Conservation (phyloP, 225 moss, liverwort and hornwort genomes). For the Bryum argenteum region DNA sequence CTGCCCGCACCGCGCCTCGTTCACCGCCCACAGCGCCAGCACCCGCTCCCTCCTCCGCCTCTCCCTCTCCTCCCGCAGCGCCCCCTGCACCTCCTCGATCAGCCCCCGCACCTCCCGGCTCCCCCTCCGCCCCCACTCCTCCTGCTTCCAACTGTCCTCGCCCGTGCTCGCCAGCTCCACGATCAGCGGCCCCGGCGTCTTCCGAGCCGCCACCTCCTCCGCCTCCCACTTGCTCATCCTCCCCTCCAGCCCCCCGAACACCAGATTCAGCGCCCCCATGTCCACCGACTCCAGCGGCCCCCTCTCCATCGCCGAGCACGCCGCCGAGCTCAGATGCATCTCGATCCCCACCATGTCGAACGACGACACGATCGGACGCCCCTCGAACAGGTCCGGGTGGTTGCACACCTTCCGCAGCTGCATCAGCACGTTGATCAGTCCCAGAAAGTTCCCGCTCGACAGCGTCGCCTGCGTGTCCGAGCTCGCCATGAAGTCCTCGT, state of each 20-base stretch:
- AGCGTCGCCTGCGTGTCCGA: slow-evolving; percentile 98
- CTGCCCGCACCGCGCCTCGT: slow-evolving; percentile 71
- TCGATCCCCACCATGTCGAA: slow-evolving; percentile 90
- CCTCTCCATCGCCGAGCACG: slow-evolving; percentile 51
- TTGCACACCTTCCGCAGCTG: slow-evolving; percentile 99
- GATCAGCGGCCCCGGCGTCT: slow-evolving; percentile 66
- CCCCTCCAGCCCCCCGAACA: slow-evolving; percentile 47
- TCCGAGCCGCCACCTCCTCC: slow-evolving; percentile 62
- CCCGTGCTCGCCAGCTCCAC: slow-evolving; percentile 91
- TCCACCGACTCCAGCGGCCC: slow-evolving; percentile 56
- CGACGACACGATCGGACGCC: slow-evolving; percentile 95
- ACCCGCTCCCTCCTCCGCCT: slow-evolving; percentile 67
- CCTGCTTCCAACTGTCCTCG: slow-evolving; percentile 74
- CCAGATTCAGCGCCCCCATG: slow-evolving; percentile 57
- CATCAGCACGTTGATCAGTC: slow-evolving; percentile 96
- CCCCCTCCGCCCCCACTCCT: slow-evolving; percentile 31
- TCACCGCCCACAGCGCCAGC: slow-evolving; percentile 51
- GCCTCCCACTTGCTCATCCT: slow-evolving; percentile 84
- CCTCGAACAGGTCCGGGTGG: slow-evolving; percentile 97
- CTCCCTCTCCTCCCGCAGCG: slow-evolving; percentile 54
- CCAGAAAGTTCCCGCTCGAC: slow-evolving; percentile 95
- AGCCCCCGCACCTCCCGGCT: slow-evolving; percentile 56
- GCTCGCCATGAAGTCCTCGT: slow-evolving; percentile 99
- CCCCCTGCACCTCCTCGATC: slow-evolving; percentile 74
- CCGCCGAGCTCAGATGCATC: slow-evolving; percentile 79